Base-by-base conservation (phyloP, 441 rosid species). In the Brassica hybrid region DNA sequence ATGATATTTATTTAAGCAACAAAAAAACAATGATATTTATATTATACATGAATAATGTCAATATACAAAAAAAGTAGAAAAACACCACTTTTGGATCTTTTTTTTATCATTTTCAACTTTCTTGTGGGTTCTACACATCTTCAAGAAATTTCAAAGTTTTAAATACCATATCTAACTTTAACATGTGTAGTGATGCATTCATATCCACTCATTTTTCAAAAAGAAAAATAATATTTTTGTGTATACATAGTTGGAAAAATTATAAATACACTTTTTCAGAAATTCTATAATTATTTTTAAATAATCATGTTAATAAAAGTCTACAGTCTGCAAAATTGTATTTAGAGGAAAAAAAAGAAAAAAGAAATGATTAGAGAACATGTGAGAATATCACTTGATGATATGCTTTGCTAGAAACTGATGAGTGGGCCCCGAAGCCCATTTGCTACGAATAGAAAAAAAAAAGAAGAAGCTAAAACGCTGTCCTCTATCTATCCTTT, bases 71-170 rank as follows among this genome's bases (percentile, higher is more conserved):
- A 45, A 4, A 16, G 0, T 9, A 58, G 16, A 64, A 75, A 34
- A 34, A 13, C 69, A 65, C 18, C 60, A 69, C 73, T 70, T 79
- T 62, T 59, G 48, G 79, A 70, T 70, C 63, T n/a, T n/a, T n/a
- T 79, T 75, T 79, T 41, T 54, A 69, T 68, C 21, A 56, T 79
- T 56, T 62, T 17, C n/a, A 63, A 52, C 75, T 74, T 79, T 64
- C 25, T 74, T 74, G 75, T 79, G 75, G 74, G 82, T 63, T 79
- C 78, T 74, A 74, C 78, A 69, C 74, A 79, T 78, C 60, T 78
- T 41, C 67, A 71, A 62, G 32, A 69, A 16, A 11, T 0, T 73
- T 8, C 7, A 5, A 6, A 23, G 57, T 72, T 72, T 71, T 34
- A 14, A 41, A 48, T 72, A 30, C 48, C 69, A 66, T 78, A 62